Percentiles rank a stretch among this genome's conserved stretches.
These are phyloP conservation scores for Trametes cinnabarina DNA, from an alignment of 768 basidiomycete species.

Conservation along the genomic window DNA sequence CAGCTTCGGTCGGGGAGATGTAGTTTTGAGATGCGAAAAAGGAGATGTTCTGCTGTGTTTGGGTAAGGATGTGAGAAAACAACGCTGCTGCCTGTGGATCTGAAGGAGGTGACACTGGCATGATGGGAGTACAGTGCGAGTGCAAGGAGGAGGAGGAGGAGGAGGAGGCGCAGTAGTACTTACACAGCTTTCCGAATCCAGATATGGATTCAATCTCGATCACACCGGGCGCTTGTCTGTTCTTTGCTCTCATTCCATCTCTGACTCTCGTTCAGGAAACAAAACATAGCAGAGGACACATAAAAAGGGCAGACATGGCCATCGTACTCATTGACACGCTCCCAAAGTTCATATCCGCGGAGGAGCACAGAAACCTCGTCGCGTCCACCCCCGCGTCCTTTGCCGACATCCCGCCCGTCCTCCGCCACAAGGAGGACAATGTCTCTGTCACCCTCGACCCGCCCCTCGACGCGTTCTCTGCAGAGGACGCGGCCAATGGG, in stretches of 20 bases:
- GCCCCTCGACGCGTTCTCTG: slow-evolving; percentile 55
- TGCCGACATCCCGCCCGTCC: slow-evolving; percentile 77
- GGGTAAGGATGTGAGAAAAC: slow-evolving; percentile 51
- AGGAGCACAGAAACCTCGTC: slow-evolving; percentile 65
- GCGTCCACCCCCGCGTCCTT: slow-evolving; percentile 86
- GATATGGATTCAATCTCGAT: slow-evolving; percentile 1
- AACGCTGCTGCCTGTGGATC: slow-evolving; percentile 41
- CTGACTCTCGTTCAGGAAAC: background rate
- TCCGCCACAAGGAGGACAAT: slow-evolving; percentile 70
- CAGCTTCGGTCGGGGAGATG: slow-evolving; percentile 40
- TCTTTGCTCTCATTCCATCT: background rate
- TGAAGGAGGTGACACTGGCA: slow-evolving; percentile 18
- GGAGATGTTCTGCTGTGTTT: slow-evolving; percentile 46
- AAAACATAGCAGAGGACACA: background rate
- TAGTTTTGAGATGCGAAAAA: slow-evolving; percentile 44
- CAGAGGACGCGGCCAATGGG: slow-evolving; percentile 54
- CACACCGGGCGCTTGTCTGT: background rate
- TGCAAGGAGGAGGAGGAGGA: background rate
- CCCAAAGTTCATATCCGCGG: slow-evolving; percentile 50
- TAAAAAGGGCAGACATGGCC: slow-evolving; percentile 7
- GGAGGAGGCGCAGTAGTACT: too few species aligned
- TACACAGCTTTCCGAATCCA: background rate
- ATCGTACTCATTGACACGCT: slow-evolving; percentile 36
- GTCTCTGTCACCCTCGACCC: slow-evolving; percentile 74
- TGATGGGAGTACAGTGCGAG: background rate